phyloP scores from a whole-genome alignment of 2,329 filamentous ascomycete species.

The Parafenestella ontariensis region DNA sequence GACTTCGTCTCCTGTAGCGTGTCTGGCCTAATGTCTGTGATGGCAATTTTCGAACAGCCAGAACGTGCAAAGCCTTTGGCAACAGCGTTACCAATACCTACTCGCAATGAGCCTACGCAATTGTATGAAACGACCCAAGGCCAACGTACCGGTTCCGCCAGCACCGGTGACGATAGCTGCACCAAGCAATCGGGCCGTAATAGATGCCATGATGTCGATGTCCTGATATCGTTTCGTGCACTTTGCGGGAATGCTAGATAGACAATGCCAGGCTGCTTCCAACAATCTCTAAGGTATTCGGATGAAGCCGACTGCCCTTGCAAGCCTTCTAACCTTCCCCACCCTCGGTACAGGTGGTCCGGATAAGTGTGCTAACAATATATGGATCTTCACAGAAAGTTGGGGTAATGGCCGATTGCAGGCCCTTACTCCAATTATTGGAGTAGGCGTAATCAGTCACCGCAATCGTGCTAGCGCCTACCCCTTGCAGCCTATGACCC shows the following conservation, averaged over 20 bases:
- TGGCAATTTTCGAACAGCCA: slow-evolving; percentile 60
- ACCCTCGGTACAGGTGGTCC: neutral
- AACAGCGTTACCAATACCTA: slow-evolving; percentile 64
- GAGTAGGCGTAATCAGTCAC: slow-evolving; percentile 6
- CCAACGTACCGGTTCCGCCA: slow-evolving; percentile 40
- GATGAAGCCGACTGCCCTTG: neutral
- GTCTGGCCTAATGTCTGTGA: slow-evolving; percentile 60
- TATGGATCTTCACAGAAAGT: neutral
- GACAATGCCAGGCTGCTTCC: neutral
- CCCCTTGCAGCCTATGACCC: neutral
- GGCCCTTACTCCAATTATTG: neutral
- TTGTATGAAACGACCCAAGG: neutral
- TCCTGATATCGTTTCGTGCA: neutral
- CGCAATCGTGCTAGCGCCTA: slow-evolving; percentile 2
- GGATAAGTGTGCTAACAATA: slow-evolving; percentile 16
- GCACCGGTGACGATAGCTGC: slow-evolving; percentile 46
- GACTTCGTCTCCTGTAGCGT: slow-evolving; percentile 47
- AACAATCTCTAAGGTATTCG: neutral
- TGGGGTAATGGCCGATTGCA: neutral
- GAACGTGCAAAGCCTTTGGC: slow-evolving; percentile 58
- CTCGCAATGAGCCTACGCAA: slow-evolving; percentile 2
- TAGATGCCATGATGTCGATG: neutral
- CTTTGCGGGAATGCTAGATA: slow-evolving; percentile 2
- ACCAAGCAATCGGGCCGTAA: slow-evolving; percentile 25
- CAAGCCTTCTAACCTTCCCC: neutral